Base-by-base conservation (phyloP, 495 filamentous ascomycete genomes). In the Xylaria venustula region DNA sequence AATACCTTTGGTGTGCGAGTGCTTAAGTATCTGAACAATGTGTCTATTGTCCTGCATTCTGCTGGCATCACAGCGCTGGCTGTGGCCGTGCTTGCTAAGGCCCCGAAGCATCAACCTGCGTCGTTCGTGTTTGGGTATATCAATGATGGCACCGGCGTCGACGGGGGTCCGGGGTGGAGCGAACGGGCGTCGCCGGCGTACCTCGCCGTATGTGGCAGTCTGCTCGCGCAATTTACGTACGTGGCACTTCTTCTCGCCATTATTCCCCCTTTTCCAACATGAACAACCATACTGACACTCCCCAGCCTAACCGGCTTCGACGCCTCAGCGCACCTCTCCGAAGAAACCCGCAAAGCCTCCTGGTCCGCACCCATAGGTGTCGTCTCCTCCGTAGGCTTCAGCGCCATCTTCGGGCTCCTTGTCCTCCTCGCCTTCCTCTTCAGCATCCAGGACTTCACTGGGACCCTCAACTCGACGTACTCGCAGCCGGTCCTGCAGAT, bases 361-460 rank as follows among this genome's bases (percentile, higher is more conserved):
- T 85, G 83, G 83, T 79, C 73, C 19, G 85, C 85, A 0, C 85
- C 85, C 1, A 80, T 87, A 34, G 85, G 85, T 11, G 85, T 88
- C 0, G 72, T 88, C 8, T 81, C 78, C 34, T 85, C 81, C 14
- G 83, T 87, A 19, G 80, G 79, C 2, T 79, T 83, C 65, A 83
- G 80, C 9, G 74, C 83, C 9, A 45, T 88, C 28, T 87, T 87
- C 65, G 85, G 58, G 5, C 50, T 87, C 19, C 87, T 88, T 68
- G 86, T 88, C 66, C 60, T 72, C 46, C 81, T 88, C 32, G 83
- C 85, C 3, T 81, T 89, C 59, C 77, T 87, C n/a, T 87, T 87
- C 63, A 81, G 84, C 1, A 77, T 87, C 49, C 86, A 84, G 0
- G 72, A 83, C 26, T 75, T 87, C 7, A 42, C 67, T 20, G 63